Conservation (phyloP, 805 yeast genomes). For the Teunomyces pallodes region DNA sequence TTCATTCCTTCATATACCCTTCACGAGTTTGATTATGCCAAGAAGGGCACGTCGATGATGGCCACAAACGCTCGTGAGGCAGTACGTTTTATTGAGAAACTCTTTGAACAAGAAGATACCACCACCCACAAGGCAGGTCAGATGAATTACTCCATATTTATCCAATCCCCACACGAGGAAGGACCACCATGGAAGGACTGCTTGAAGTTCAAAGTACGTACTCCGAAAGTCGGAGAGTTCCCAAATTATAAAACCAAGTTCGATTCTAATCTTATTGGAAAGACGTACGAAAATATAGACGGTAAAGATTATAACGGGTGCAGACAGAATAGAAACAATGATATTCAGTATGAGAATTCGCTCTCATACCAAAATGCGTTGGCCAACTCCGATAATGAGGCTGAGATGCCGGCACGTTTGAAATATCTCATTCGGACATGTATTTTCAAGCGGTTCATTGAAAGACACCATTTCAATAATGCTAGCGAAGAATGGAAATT, state of each 20-base stretch:
- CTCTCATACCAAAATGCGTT: constrained; percentile 21
- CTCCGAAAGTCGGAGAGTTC: constrained; percentile 50
- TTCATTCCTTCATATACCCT: constrained; percentile 50
- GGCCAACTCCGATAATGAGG: constrained; percentile 27
- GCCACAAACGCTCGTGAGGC: constrained; percentile 69
- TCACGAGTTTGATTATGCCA: constrained; percentile 21
- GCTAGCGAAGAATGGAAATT: constrained; percentile 48
- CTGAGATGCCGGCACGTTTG: constrained; percentile 52
- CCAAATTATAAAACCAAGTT: constrained; percentile 42
- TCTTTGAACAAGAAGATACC: constrained; percentile 24
- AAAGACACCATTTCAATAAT: constrained; percentile 26
- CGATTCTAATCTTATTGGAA: constrained; percentile 25
- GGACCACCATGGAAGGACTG: constrained; percentile 54
- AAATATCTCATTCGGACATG: constrained; percentile 57
- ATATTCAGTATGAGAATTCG: constrained; percentile 29
- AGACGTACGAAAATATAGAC: constrained; percentile 1
- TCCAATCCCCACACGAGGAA: constrained; percentile 42
- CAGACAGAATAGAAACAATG: constrained; percentile 14
- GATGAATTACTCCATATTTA: constrained; percentile 20
- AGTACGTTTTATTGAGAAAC: constrained; percentile 55
- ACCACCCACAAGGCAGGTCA: constrained; percentile 9
- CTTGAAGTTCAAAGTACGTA: constrained; percentile 39
- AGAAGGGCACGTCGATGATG: constrained; percentile 49
- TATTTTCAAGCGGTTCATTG: constrained; percentile 49
- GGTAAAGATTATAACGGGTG: constrained; percentile 5